Percentiles rank a stretch among this genome's conserved stretches.
These are phyloP conservation scores for Salix dunnii DNA, from an alignment of 345 rosid species.

Conservation along the genomic window DNA sequence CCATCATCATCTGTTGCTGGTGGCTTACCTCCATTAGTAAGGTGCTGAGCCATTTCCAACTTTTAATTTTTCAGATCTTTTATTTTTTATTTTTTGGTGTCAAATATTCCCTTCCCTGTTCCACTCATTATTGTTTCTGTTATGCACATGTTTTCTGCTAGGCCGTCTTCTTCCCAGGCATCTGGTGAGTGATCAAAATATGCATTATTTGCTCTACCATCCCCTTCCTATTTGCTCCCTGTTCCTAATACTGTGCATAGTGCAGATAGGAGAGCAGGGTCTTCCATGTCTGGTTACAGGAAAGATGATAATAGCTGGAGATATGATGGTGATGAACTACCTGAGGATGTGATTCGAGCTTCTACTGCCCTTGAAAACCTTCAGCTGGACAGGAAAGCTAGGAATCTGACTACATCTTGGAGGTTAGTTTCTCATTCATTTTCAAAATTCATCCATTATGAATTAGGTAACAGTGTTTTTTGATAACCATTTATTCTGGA, in stretches of 20 bases:
- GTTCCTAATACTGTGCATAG: conserved; percentile 13
- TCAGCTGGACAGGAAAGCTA: conserved; percentile 86
- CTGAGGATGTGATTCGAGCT: conserved; percentile 74
- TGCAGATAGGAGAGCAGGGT: conserved; percentile 81
- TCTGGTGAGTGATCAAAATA: conserved; percentile 56
- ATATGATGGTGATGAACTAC: conserved; percentile 55
- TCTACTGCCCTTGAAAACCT: conserved; percentile 86
- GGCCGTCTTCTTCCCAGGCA: conserved; percentile 55
- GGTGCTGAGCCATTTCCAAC: conserved; percentile 41
- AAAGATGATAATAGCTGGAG: conserved; percentile 87
- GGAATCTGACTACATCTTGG: conserved; percentile 86
- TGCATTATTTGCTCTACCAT: neutral
- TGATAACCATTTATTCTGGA: neutral
- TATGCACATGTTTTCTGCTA: conserved; percentile 24
- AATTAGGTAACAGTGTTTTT: neutral
- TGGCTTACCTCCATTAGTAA: conserved; percentile 85
- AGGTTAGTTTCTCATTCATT: conserved; percentile 46
- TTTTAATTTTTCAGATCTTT: neutral
- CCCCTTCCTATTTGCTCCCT: conserved; percentile 1
- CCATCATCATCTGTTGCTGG: conserved; percentile 77
- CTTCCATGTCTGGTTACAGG: conserved; percentile 65
- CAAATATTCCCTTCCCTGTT: neutral
- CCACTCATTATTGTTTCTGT: conserved; percentile 13
- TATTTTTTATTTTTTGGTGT: neutral
- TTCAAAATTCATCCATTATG: neutral